Evolutionary conservation across 352 stramenopile species (phyloP).

Genomic region (Pythium guiyangense): DNA sequence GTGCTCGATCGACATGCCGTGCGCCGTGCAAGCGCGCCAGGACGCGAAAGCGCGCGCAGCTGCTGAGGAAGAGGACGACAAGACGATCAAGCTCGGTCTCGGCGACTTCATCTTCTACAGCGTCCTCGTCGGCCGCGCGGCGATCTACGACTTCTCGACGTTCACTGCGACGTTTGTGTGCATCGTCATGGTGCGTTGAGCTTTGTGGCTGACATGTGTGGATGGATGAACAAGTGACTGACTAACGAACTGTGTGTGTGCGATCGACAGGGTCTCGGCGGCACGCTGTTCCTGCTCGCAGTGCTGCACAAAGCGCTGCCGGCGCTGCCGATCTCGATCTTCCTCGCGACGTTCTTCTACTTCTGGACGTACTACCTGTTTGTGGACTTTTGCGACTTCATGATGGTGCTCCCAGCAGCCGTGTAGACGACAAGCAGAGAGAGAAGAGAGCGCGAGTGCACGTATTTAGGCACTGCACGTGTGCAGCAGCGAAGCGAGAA

Average conservation of each 20-base stretch:
- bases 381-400: constrained; percentile 79
- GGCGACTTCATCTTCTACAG: constrained; percentile 99
- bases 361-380: constrained; percentile 82
- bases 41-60: constrained; percentile 40
- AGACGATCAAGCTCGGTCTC: constrained; percentile 92
- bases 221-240: not conserved
- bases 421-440: constrained; percentile 21
- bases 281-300: constrained; percentile 93
- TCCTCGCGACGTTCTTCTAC: constrained; percentile 79
- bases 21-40: constrained; percentile 59
- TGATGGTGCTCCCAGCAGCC: constrained; percentile 60
- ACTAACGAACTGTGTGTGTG: not conserved
- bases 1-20: constrained; percentile 76
- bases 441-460: not conserved
- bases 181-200: constrained; percentile 85
- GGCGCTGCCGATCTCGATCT: constrained; percentile 94
- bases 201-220: not conserved
- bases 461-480: not conserved
- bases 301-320: constrained; percentile 93
- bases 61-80: constrained; percentile 60
- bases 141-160: constrained; percentile 94
- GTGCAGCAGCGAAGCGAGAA: too few species aligned
- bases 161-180: constrained; percentile 92
- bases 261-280: constrained; percentile 73
- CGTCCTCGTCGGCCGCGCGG: constrained; percentile 94